These are phyloP conservation scores for Boletus reticulatus DNA, from an alignment of 768 basidiomycete genomes.

Conservation along the genomic window DNA sequence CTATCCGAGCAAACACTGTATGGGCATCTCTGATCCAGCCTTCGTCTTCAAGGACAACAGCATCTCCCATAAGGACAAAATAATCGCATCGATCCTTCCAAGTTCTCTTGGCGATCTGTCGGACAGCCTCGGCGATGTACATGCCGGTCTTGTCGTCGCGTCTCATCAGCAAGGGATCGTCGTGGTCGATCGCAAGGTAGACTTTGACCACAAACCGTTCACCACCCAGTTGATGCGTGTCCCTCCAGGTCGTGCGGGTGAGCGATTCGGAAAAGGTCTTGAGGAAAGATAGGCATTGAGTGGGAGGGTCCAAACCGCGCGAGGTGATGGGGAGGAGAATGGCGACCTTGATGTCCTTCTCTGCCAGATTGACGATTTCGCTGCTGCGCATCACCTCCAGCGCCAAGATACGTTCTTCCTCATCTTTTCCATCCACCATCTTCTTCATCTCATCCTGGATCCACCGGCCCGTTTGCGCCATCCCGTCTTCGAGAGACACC, in stretches of 20 bases:
- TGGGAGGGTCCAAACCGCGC: slow-evolving; percentile 34
- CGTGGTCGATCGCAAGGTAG: slow-evolving; percentile 53
- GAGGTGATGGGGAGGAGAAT: slow-evolving; percentile 61
- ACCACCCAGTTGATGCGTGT: slow-evolving; percentile 33
- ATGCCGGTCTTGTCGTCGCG: slow-evolving; percentile 4
- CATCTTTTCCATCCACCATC: slow-evolving; percentile 3
- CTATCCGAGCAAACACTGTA: slow-evolving; percentile 36
- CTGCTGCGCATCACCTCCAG: slow-evolving; percentile 34
- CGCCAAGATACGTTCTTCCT: slow-evolving; percentile 6
- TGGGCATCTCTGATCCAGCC: slow-evolving; percentile 50
- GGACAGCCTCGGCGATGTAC: slow-evolving; percentile 36
- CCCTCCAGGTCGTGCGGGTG: slow-evolving; percentile 44
- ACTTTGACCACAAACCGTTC: slow-evolving; percentile 37
- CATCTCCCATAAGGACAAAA: slow-evolving; percentile 54
- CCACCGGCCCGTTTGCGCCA: slow-evolving; percentile 48
- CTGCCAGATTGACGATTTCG: slow-evolving; percentile 37
- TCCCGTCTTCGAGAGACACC: slow-evolving; percentile 43
- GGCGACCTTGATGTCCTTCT: slow-evolving; percentile 41
- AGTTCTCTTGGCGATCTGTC: slow-evolving; percentile 47
- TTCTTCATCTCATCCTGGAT: slow-evolving; percentile 39
- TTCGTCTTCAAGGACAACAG: slow-evolving; percentile 47
- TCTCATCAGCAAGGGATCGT: slow-evolving; percentile 41
- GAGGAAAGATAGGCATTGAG: slow-evolving; percentile 43
- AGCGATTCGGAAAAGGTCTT: slow-evolving; percentile 43
- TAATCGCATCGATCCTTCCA: slow-evolving; percentile 50